Evolutionary conservation across 164 flowering plant species (phyloP).

Genomic region (Stephania japonica): DNA sequence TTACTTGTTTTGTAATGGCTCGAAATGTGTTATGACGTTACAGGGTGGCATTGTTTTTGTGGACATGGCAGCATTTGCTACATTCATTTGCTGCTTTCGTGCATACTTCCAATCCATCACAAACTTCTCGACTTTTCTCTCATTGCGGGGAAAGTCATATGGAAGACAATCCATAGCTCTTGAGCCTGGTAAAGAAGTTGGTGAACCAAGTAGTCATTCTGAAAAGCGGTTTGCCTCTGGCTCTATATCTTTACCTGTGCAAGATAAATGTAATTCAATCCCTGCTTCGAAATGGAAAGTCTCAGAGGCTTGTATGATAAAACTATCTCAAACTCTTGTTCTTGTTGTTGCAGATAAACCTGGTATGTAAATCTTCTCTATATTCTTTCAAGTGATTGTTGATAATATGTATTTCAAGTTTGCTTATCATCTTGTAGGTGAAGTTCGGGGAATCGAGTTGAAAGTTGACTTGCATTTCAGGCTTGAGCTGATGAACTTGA

Average conservation of each 20-base stretch:
- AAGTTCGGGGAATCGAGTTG: slow-evolving; percentile 45
- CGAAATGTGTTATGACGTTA: slow-evolving; percentile 18
- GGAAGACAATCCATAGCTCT: slow-evolving; percentile 17
- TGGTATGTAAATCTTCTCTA: slow-evolving; percentile 34
- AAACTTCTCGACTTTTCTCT: slow-evolving; percentile 21
- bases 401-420: not conserved
- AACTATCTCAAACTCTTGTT: slow-evolving; percentile 41
- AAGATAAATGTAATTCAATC: slow-evolving; percentile 13
- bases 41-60: slow-evolving; percentile 78
- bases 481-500: slow-evolving; percentile 30
- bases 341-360: slow-evolving; percentile 47
- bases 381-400: not conserved
- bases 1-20: slow-evolving; percentile 12
- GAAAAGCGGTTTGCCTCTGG: slow-evolving; percentile 14
- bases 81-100: slow-evolving; percentile 30
- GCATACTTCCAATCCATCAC: slow-evolving; percentile 28
- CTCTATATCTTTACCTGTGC: slow-evolving; percentile 7
- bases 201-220: slow-evolving; percentile 12
- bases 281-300: slow-evolving; percentile 20
- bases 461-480: slow-evolving; percentile 41
- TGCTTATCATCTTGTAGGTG: slow-evolving; percentile 39
- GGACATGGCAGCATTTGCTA: slow-evolving; percentile 48
- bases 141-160: slow-evolving; percentile 12
- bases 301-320: slow-evolving; percentile 33
- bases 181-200: slow-evolving; percentile 17